phyloP scores from a whole-genome alignment of 257 asterid species.

The Solanum sejunctum region DNA sequence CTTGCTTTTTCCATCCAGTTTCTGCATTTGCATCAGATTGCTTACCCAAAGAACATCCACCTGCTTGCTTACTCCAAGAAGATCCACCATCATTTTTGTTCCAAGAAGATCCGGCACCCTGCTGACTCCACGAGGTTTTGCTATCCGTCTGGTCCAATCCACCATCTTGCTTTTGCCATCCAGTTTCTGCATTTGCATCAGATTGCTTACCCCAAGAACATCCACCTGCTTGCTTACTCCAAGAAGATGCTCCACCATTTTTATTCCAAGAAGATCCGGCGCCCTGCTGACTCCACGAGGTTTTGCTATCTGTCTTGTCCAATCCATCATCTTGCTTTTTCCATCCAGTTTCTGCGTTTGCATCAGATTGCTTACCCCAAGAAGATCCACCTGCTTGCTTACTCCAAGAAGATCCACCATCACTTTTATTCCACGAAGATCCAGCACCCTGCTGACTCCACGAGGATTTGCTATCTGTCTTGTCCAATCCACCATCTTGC shows the following conservation, averaged over 20 bases:
- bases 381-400: constrained; percentile 11
- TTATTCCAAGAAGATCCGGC: constrained; percentile 12
- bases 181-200: neutral
- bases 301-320: constrained; percentile 12
- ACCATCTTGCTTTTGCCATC: constrained; percentile 11
- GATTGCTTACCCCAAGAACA: constrained; percentile 24
- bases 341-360: neutral
- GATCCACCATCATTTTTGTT: constrained; percentile 21
- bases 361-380: constrained; percentile 4
- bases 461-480: constrained; percentile 14
- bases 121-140: constrained; percentile 10
- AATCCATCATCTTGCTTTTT: constrained; percentile 10
- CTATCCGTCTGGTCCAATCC: constrained; percentile 13
- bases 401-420: constrained; percentile 12
- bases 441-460: constrained; percentile 19
- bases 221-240: constrained; percentile 10
- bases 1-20: no score
- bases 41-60: no score
- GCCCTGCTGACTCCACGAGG: constrained; percentile 1
- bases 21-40: no score
- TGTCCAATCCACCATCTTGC: constrained; percentile 11
- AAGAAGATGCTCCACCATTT: constrained; percentile 27
- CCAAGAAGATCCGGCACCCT: neutral
- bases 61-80: neutral
- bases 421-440: constrained; percentile 12